These are phyloP conservation scores for Trichomonascaceae sp. DNA, from an alignment of 1,139 yeast species.

Conservation along the genomic window DNA sequence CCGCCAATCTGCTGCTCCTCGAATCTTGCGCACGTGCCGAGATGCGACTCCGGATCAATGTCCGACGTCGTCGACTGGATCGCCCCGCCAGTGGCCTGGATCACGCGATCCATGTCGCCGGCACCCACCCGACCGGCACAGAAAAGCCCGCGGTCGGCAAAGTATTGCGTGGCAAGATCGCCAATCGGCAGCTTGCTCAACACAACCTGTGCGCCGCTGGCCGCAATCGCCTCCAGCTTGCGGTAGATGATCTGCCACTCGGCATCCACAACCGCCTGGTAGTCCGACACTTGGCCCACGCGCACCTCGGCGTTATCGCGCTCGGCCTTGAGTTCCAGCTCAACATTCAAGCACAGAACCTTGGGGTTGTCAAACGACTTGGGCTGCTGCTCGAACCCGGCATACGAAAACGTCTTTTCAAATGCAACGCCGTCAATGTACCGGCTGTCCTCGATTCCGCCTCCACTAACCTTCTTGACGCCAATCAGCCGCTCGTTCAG, in stretches of 20 bases:
- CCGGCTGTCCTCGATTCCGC: conserved; percentile 85
- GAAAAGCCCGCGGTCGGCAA: conserved; percentile 90
- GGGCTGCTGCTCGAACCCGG: conserved; percentile 98
- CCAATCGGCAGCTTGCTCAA: conserved; percentile 94
- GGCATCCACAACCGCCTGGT: conserved; percentile 94
- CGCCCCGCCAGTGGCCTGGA: conserved; percentile 88
- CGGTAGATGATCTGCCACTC: conserved; percentile 91
- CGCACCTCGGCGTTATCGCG: conserved; percentile 99
- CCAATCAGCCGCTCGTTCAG: conserved; percentile 87
- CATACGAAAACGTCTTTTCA: conserved; percentile 92
- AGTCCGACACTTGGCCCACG: conserved; percentile 84
- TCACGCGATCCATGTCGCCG: conserved; percentile 87
- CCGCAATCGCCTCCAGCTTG: conserved; percentile 70
- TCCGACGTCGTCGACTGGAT: conserved; percentile 85
- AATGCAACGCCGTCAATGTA: conserved; percentile 93
- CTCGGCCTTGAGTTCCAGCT: conserved; percentile 92
- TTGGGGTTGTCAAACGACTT: conserved; percentile 69
- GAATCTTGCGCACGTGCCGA: conserved; percentile 76
- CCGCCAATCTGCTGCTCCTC: conserved; percentile 95
- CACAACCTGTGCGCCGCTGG: conserved; percentile 84
- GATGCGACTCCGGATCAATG: conserved; percentile 48
- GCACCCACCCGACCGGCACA: conserved; percentile 92
- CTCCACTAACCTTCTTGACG: conserved; percentile 90
- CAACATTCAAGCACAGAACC: conserved; percentile 77
- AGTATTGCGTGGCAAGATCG: conserved; percentile 93